These are phyloP conservation scores for Alternaria angustiovoidea DNA, from an alignment of 2,329 filamentous ascomycete species.

Conservation along the genomic window DNA sequence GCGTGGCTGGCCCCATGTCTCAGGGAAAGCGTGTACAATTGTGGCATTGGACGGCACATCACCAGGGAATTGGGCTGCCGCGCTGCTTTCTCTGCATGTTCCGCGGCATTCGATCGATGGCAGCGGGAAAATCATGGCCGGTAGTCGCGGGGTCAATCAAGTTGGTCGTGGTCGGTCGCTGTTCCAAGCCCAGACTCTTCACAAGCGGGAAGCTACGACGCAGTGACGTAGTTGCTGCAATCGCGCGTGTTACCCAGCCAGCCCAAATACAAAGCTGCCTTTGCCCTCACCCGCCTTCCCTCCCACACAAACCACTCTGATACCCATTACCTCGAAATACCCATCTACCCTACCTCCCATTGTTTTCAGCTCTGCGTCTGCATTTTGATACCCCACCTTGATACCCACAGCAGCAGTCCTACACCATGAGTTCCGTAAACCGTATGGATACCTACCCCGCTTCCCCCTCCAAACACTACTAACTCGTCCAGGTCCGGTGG, in stretches of 20 bases:
- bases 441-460: conserved; percentile 25
- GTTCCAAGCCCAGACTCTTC: conserved; percentile 14
- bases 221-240: conserved; percentile 25
- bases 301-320: conserved; percentile 14
- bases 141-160: conserved; percentile 15
- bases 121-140: conserved; percentile 1
- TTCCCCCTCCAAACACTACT: conserved; percentile 63
- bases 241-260: conserved; percentile 20
- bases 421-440: conserved; percentile 41
- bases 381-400: conserved; percentile 43
- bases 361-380: conserved; percentile 32
- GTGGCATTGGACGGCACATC: conserved; percentile 5
- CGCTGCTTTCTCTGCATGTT: not conserved
- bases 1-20: conserved; percentile 4
- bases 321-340: conserved; percentile 17
- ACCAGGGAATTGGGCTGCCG: conserved; percentile 5
- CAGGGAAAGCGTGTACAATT: not conserved
- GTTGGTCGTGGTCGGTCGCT: conserved; percentile 6
- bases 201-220: conserved; percentile 19
- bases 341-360: conserved; percentile 23
- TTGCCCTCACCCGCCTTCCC: conserved; percentile 16
- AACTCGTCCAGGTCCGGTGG: conserved; percentile 64
- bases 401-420: conserved; percentile 33
- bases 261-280: conserved; percentile 31
- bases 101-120: conserved; percentile 5